Evolutionary conservation across 768 basidiomycete species (phyloP), one percentile per base, ranked within the genome.

Genomic region (Sarcodon aspratus): DNA sequence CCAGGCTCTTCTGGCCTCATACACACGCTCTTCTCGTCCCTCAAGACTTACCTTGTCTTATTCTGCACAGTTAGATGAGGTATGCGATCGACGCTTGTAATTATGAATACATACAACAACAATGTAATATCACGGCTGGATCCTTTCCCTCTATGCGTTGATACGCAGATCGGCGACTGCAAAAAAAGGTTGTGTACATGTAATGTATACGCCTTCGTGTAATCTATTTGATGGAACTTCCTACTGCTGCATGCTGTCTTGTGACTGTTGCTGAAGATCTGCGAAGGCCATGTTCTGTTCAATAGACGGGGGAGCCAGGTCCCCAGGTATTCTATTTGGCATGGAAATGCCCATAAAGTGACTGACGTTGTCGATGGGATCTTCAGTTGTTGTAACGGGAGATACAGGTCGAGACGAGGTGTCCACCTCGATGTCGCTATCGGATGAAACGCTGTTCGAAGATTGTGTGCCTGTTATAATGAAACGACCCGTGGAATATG

Each of bases 241-340:
- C 17, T 49, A 18, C 36, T 34, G 45, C 6, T 47, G 12, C 44
- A 51, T 54, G 36, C 2, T 27, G 9, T 15, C 9, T 42, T 42
- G 27, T 2, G 40, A 27, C 13, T 56, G 57, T 44, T 55, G 61
- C 45, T 69, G 68, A 13, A 78, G 76, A 44, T 73, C 75, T 53
- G 78, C 85, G 54, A 86, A 90, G 6, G 85, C 86, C 82, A 88
- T 84, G 55, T 83, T 86, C 64, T 90, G 86, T 61, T 87, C 86
- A 42, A 88, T 68, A 9, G 86, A 87, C 3, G 86, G 80, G 31
- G 76, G 74, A 50, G 73, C 78, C 32, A 69, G 63, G 47, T 65
- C 63, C 47, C 71, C 70, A 9, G 71, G 72, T 4, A 69, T 62
- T 44, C 65, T 59, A 2, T 66, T 64, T 13, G 40, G 40, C 40